Evolutionary conservation across 2,329 filamentous ascomycete genomes (phyloP).

Genomic region (Xylariaceae sp.): DNA sequence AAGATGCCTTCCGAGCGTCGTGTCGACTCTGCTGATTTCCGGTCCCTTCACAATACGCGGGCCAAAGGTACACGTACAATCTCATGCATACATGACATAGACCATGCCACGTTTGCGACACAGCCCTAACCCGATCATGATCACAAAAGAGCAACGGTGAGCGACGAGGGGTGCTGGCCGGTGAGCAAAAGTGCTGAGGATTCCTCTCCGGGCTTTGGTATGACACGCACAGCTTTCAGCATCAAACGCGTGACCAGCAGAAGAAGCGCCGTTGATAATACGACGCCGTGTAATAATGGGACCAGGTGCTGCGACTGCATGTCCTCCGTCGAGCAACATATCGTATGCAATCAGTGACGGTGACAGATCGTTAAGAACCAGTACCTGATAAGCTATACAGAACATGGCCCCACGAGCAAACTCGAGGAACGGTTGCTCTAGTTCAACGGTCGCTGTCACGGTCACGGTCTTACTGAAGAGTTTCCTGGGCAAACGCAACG

Average conservation of each 20-base stretch:
- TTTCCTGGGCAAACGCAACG: conserved; percentile 20
- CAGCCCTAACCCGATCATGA: background rate
- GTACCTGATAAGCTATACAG: conserved; percentile 12
- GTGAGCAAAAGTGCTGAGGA: conserved; percentile 2
- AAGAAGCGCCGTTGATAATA: conserved; percentile 9
- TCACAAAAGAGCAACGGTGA: conserved; percentile 1
- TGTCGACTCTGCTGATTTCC: background rate
- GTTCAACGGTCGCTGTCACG: conserved; percentile 17
- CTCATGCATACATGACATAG: background rate
- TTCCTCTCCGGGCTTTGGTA: conserved; percentile 5
- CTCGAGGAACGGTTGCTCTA: background rate
- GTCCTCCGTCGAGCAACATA: conserved; percentile 11
- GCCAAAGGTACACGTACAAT: background rate
- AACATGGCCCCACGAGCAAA: conserved; percentile 12
- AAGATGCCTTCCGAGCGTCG: background rate
- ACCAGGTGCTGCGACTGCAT: conserved; percentile 5
- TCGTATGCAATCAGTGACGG: conserved; percentile 10
- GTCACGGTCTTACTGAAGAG: conserved; percentile 20
- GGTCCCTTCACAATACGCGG: conserved; percentile 5
- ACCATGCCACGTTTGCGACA: background rate
- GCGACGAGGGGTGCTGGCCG: background rate
- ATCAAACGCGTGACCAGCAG: conserved; percentile 13
- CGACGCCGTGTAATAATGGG: conserved; percentile 15
- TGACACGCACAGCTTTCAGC: conserved; percentile 7
- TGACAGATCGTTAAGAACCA: conserved; percentile 10